These are phyloP conservation scores for Ceriops decandra DNA, from an alignment of 345 rosid species.

Conservation along the genomic window DNA sequence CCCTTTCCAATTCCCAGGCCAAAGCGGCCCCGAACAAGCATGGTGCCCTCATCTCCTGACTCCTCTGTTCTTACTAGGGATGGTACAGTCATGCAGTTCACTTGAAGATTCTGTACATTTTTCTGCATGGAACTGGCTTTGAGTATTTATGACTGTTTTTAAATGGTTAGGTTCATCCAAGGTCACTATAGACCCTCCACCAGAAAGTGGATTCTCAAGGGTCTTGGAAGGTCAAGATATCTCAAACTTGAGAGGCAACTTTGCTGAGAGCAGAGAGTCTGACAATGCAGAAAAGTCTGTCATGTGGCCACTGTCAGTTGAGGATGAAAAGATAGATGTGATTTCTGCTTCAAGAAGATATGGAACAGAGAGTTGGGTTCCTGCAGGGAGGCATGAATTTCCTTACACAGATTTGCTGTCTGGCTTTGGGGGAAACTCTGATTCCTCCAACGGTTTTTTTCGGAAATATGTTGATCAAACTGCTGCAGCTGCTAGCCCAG, in stretches of 20 bases:
- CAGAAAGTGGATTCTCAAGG: constrained; percentile 36
- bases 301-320: constrained; percentile 25
- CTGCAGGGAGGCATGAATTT: constrained; percentile 27
- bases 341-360: constrained; percentile 28
- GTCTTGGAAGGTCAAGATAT: constrained; percentile 57
- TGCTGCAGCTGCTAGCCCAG: constrained; percentile 11
- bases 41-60: constrained; percentile 31
- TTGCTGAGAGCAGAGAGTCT: constrained; percentile 31
- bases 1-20: constrained; percentile 35
- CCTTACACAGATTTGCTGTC: constrained; percentile 35
- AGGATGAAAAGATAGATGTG: constrained; percentile 26
- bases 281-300: constrained; percentile 31
- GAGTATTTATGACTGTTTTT: background rate
- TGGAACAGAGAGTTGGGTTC: constrained; percentile 26
- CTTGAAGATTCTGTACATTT: background rate
- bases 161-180: constrained; percentile 38
- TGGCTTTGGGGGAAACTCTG: constrained; percentile 28
- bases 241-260: constrained; percentile 33
- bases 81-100: constrained; percentile 22
- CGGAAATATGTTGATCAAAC: constrained; percentile 20
- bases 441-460: constrained; percentile 23
- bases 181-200: constrained; percentile 34
- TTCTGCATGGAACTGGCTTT: background rate
- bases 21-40: constrained; percentile 42
- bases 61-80: constrained; percentile 41